Conservation (phyloP, 1,139 yeast genomes). For the Sugiyamaella japonica region DNA sequence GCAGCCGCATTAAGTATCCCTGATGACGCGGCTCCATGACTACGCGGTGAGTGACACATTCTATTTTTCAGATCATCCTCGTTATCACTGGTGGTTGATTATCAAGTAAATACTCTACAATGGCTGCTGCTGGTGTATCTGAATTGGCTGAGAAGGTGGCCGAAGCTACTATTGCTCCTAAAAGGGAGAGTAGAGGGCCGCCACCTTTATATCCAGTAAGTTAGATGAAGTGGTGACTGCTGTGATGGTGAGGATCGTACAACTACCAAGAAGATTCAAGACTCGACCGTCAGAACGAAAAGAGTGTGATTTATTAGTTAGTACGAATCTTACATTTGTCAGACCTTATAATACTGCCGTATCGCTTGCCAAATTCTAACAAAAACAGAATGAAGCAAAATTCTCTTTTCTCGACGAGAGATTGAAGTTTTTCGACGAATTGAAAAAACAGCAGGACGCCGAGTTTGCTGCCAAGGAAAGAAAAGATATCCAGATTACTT, state of each 20-base stretch:
- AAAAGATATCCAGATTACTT: slow-evolving; percentile 69
- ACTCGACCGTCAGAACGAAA: too few species aligned
- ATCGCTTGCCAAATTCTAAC: too few species aligned
- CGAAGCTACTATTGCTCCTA: slow-evolving; percentile 49
- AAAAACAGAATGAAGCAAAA: slow-evolving; percentile 54
- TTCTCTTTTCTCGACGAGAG: slow-evolving; percentile 83
- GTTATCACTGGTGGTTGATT: background rate
- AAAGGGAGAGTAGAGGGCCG: slow-evolving; percentile 23
- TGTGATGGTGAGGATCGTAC: background rate
- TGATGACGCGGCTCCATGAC: background rate
- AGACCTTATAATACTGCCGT: too few species aligned
- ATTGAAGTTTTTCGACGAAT: slow-evolving; percentile 72
- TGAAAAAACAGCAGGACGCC: slow-evolving; percentile 76
- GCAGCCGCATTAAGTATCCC: background rate
- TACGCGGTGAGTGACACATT: slow-evolving; percentile 7
- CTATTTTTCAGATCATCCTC: slow-evolving; percentile 8
- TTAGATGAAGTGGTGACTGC: background rate
- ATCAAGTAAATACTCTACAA: background rate
- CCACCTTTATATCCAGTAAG: slow-evolving; percentile 31
- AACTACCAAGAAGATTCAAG: slow-evolving; percentile 30
- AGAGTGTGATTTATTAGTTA: too few species aligned
- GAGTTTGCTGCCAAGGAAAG: slow-evolving; percentile 62
- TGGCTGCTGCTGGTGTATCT: slow-evolving; percentile 34
- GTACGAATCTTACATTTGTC: too few species aligned
- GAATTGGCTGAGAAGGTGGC: slow-evolving; percentile 56